Conservation (phyloP, 352 stramenopile genomes). For the Pythium grandisporangium region DNA sequence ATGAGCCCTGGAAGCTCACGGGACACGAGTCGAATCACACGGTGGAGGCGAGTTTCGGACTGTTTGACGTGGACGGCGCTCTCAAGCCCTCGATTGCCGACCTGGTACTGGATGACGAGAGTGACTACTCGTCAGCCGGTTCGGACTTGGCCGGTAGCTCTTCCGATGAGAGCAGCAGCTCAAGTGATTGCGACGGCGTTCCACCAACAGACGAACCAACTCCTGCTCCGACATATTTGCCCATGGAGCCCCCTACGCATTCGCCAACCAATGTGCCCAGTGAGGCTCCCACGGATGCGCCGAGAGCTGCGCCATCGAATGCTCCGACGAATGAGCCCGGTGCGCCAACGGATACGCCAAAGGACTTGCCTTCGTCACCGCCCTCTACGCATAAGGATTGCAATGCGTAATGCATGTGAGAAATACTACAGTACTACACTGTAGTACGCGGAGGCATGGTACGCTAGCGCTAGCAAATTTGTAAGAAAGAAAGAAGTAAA, state of each 20-base stretch:
- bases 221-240: no score
- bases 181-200: neutral
- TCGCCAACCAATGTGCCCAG: no score
- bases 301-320: neutral
- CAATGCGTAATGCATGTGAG: no score
- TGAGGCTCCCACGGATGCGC: no score
- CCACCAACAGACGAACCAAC: neutral
- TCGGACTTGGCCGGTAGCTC: neutral
- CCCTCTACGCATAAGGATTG: no score
- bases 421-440: no score
- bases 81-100: neutral
- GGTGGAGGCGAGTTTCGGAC: neutral
- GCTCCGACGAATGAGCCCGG: neutral
- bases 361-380: no score
- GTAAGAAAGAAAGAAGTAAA: no score
- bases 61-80: neutral
- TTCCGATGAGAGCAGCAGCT: neutral
- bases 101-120: neutral
- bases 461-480: no score
- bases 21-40: neutral
- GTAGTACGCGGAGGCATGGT: no score
- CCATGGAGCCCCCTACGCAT: no score
- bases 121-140: neutral
- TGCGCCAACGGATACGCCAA: neutral
- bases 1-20: neutral